Base-by-base conservation (phyloP, 164 flowering plant species). In the Berberis thunbergii region DNA sequence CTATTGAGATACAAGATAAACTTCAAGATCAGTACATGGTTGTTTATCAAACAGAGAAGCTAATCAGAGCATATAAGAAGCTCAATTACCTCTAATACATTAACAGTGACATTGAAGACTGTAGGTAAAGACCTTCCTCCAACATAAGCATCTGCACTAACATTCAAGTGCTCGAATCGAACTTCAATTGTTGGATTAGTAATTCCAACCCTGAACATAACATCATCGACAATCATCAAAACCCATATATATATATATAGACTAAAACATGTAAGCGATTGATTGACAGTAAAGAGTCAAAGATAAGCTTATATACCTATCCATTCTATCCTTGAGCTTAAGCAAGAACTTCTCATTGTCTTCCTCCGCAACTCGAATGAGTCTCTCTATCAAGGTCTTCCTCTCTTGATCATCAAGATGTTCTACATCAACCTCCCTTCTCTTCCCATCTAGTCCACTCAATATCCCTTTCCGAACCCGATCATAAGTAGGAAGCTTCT, bases 271-370 rank as follows among this genome's bases (percentile, higher is more conserved):
- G 26, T 26, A 49, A 49, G 52, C 1, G 6, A 9, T 1, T 26
- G 40, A 38, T 3, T 42, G 26, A 26, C 26, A 13, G 3, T 1
- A 1, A 6, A 56, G 40, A 41, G 40, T 9, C 26, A 0, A 26
- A 26, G 26, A 9, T n/a, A 13, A 10, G 41, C 7, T 40, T 38
- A 46, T n/a, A 1, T 49, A 62, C 78, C 76, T 56, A 53, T 78
- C 76, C 45, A 78, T 71, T 6, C 79, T 64, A n/a, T 83, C 53
- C 74, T 75, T 86, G 61, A 86, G 87, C 78, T 86, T 83, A 50
- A 75, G 46, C 72, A 88, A 73, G 76, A 84, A 83, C 67, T 73
- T 78, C 74, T 83, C 92, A 67, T 88, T 84, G 56, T 82, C 89
- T 46, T 84, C 80, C 53, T 83, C 91, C 1, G 87, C 84, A 65